A percentile compares a stretch with the other conserved stretches of the same genome.
Conservation (phyloP, 306 rosid genomes). For the Quercus aquifolioides region DNA sequence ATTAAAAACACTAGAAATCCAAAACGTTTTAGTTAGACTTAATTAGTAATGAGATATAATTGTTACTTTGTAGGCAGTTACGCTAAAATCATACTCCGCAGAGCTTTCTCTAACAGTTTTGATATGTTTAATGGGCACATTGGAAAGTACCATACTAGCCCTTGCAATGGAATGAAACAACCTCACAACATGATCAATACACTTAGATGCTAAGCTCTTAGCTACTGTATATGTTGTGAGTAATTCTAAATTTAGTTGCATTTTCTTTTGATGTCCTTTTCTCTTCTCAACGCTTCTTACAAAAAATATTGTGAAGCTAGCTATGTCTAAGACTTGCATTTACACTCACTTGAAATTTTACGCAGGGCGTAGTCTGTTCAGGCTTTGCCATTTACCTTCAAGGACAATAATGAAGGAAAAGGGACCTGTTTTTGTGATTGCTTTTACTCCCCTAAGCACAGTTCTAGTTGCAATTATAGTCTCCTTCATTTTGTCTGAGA, state of each 20-base stretch:
- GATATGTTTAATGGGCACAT: slow-evolving; percentile 41
- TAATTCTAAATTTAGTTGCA: not conserved
- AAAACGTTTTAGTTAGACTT: too few relatives aligned
- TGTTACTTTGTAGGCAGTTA: slow-evolving; percentile 33
- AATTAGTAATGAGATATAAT: too few relatives aligned
- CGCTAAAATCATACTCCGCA: slow-evolving; percentile 42
- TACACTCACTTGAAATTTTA: not conserved
- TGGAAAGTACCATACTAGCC: slow-evolving; percentile 34
- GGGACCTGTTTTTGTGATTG: slow-evolving; percentile 53
- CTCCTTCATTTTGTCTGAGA: slow-evolving; percentile 40
- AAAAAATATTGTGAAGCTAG: not conserved
- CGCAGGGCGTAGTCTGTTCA: slow-evolving; percentile 46
- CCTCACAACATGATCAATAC: slow-evolving; percentile 42
- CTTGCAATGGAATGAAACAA: slow-evolving; percentile 39
- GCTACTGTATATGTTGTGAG: slow-evolving; percentile 46
- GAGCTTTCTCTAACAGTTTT: slow-evolving; percentile 45
- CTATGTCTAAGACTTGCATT: not conserved
- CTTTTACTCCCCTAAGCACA: slow-evolving; percentile 43
- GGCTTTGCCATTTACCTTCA: slow-evolving; percentile 43
- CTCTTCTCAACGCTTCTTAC: not conserved
- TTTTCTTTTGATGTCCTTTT: not conserved
- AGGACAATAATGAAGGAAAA: slow-evolving; percentile 38
- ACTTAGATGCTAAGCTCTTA: slow-evolving; percentile 30
- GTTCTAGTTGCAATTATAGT: slow-evolving; percentile 43
- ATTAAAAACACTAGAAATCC: too few relatives aligned